Percentiles rank a stretch among this genome's conserved stretches.
Evolutionary conservation across 192 early-diverging fungal species (phyloP).

Genomic region (Chytriomyces confervae): DNA sequence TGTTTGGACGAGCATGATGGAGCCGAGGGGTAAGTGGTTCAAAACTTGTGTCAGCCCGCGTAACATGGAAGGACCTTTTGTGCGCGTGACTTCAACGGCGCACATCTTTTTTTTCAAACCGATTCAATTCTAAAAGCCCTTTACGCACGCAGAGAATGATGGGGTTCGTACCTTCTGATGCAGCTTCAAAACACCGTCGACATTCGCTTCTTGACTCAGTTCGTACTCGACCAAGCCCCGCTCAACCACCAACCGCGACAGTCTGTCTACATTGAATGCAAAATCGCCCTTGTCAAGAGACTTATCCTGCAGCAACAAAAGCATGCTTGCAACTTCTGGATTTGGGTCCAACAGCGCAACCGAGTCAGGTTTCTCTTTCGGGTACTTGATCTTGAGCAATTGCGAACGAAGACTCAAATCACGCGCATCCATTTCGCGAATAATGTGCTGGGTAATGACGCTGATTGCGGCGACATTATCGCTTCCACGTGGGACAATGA

Average conservation of each 20-base stretch:
- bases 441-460: conserved; percentile 88
- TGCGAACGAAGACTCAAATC: conserved; percentile 45
- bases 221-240: conserved; percentile 68
- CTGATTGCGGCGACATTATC: conserved; percentile 91
- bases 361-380: conserved; percentile 37
- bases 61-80: conserved; percentile 89
- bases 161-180: conserved; percentile 17
- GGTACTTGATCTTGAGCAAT: conserved; percentile 25
- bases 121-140: too few relatives aligned
- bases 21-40: conserved; percentile 82
- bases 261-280: conserved; percentile 89
- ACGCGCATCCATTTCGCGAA: conserved; percentile 79
- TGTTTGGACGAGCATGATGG: conserved; percentile 82
- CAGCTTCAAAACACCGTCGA: conserved; percentile 42
- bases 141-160: too few relatives aligned
- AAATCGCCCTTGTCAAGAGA: conserved; percentile 65
- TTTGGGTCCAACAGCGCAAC: conserved; percentile 55
- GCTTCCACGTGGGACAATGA: conserved; percentile 87
- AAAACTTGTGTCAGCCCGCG: conserved; percentile 79
- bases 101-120: conserved; percentile 53
- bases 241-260: conserved; percentile 86
- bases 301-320: neutral
- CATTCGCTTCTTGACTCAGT: conserved; percentile 33
- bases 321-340: conserved; percentile 49
- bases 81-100: conserved; percentile 84